Evolutionary conservation across 1,139 yeast genomes (phyloP).

Genomic region (Taphrina pruni): DNA sequence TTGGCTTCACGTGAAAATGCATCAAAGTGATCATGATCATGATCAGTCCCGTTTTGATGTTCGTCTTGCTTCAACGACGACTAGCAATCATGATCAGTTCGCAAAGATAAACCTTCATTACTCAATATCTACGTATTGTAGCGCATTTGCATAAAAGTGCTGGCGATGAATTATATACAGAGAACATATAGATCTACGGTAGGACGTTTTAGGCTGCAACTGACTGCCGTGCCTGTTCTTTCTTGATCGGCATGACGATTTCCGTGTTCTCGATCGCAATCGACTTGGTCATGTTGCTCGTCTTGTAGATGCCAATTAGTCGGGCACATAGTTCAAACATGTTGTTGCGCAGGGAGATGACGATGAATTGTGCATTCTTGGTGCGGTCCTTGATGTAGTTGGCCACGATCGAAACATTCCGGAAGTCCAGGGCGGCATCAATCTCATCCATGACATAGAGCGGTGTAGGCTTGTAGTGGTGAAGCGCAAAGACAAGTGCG

Average conservation of each 20-base stretch:
- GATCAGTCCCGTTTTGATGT: too few species aligned
- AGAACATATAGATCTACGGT: not conserved
- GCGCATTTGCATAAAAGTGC: too few species aligned
- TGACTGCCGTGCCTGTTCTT: not conserved
- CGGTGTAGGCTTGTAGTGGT: constrained; percentile 96
- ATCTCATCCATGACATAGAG: constrained; percentile 99
- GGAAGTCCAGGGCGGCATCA: constrained; percentile 96
- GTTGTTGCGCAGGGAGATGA: constrained; percentile 90
- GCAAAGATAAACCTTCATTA: too few species aligned
- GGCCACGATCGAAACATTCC: constrained; percentile 96
- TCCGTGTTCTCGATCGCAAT: constrained; percentile 36
- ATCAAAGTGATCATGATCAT: too few species aligned
- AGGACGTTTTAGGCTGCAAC: not conserved
- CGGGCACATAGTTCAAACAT: constrained; percentile 97
- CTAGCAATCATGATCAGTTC: too few species aligned
- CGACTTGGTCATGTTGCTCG: constrained; percentile 66
- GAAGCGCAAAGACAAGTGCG: constrained; percentile 95
- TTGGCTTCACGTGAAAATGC: too few species aligned
- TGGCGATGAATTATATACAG: too few species aligned
- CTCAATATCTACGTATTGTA: too few species aligned
- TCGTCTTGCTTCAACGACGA: too few species aligned
- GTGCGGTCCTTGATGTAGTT: constrained; percentile 95
- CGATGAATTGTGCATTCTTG: constrained; percentile 94
- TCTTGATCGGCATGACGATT: constrained; percentile 14
- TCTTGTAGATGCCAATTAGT: constrained; percentile 93